Base-by-base conservation (phyloP, 2,329 filamentous ascomycete genomes). In the Verticillium albo-atrum region DNA sequence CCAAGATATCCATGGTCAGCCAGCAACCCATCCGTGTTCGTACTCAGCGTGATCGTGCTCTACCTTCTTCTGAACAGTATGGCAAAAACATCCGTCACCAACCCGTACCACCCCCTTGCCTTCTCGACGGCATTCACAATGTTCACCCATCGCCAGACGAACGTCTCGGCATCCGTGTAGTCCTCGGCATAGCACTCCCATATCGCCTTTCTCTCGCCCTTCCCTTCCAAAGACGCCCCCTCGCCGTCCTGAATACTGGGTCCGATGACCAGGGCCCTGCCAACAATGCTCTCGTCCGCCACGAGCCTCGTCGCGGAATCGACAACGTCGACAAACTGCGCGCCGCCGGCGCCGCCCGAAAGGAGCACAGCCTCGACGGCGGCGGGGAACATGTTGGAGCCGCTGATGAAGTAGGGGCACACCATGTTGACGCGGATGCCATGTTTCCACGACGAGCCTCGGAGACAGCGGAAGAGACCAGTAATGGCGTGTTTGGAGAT, bases 341-440 rank as follows among this genome's bases (percentile, higher is more conserved):
- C 85, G 3, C 75, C 78, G 42, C 65, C 64, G 1, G 72, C 68
- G 14, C 66, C 66, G 15, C 87, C 88, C 0, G 85, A 82, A 2
- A 89, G 75, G 17, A 88, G 60, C 2, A 80, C 61, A 28, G 82
- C 76, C 20, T 77, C 84, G 1, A 64, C 59, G 1, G 72, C 60
- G 1, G 78, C 72, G 4, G 87, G 68, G 52, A 90, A 65, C 71
- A 75, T 75, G 64, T 68, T 79, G n/a, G 85, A 82, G 15, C 84
- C 87, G 65, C 86, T 82, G 66, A 80, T 75, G 69, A 89, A 90
- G 71, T 89, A 90, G 0, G 88, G 88, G 60, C 80, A 82, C n/a
- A 90, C 70, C 67, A 89, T 77, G 68, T 90, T 90, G 61, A 88
- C 75, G 52, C 88, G 79, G 50, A 90, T 73, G 26, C 83, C 82